Evolutionary conservation across 2,329 filamentous ascomycete species (phyloP).

Genomic region (Neonectria ditissima): DNA sequence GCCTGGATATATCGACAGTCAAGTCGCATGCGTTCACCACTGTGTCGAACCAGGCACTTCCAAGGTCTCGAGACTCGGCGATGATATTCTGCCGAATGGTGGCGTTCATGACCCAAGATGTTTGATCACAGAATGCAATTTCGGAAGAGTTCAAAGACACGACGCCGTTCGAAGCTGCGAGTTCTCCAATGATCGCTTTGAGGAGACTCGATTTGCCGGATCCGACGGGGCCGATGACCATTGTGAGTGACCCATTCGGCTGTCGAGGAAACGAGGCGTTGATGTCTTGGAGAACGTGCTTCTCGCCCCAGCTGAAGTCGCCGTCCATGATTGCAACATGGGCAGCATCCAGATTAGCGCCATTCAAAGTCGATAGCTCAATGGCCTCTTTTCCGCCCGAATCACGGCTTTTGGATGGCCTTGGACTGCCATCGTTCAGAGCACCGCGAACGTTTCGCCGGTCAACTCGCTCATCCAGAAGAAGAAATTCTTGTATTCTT

Average conservation of each 20-base stretch:
- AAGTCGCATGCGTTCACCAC: slow-evolving; percentile 52
- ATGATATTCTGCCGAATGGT: slow-evolving; percentile 52
- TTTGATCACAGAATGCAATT: slow-evolving; percentile 48
- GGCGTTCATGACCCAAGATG: slow-evolving; percentile 50
- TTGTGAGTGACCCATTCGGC: slow-evolving; percentile 42
- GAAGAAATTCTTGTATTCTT: slow-evolving; percentile 48
- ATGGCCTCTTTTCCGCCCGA: slow-evolving; percentile 11
- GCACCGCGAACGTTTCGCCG: slow-evolving; percentile 31
- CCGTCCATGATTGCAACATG: slow-evolving; percentile 39
- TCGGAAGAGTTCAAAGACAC: slow-evolving; percentile 40
- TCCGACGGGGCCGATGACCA: slow-evolving; percentile 48
- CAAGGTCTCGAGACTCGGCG: slow-evolving; percentile 45
- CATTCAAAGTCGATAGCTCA: slow-evolving; percentile 22
- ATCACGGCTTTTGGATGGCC: background rate
- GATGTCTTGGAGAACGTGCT: slow-evolving; percentile 40
- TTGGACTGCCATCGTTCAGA: background rate
- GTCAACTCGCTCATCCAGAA: slow-evolving; percentile 42
- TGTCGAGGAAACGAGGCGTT: slow-evolving; percentile 36
- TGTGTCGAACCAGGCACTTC: slow-evolving; percentile 47
- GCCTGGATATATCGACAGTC: slow-evolving; percentile 41
- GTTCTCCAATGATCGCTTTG: slow-evolving; percentile 48
- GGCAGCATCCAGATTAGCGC: background rate
- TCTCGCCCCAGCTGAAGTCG: slow-evolving; percentile 46
- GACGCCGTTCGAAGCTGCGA: slow-evolving; percentile 30
- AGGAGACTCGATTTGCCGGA: slow-evolving; percentile 49